Evolutionary conservation across 768 basidiomycete species (phyloP), one percentile per base, ranked within the genome.

Genomic region (Suillus decipiens): DNA sequence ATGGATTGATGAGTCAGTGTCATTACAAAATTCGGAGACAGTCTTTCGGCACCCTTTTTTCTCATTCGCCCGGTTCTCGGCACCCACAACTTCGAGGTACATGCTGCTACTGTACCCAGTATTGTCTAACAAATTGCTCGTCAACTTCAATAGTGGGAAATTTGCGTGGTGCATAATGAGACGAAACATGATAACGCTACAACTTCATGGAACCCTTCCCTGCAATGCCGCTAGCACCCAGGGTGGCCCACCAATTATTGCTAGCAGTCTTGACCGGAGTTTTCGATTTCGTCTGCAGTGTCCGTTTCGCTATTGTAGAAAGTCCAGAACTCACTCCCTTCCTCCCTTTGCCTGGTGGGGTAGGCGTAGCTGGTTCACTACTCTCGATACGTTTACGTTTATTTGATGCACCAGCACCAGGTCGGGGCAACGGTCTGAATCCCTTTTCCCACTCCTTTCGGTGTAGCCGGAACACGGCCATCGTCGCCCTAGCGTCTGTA

Each of bases 401-500:
- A 62, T 61, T 68, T 11, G 55, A 39, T 39, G 37, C 55, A 11
- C 43, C 36, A 11, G 51, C 50, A 0, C 4, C 5, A 14, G 11
- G 10, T 48, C 51, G 5, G 3, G 64, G 66, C 28, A 56, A 31
- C 33, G 58, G 50, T 54, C 55, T 69, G 33, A 64, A 66, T 24
- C 81, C 80, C 62, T 80, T 81, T 67, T 99, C 96, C 93, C 93
- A 99, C 54, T 86, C 82, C 59, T 86, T 87, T 68, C 90, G 88
- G 74, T 95, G 83, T 19, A 96, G 71, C 8, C 95, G 84, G 73
- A 91, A 98, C 43, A 98, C 79, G 0, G 94, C 96, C 94, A 99
- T 97, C 0, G 95, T 92, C 0, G 96, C 96, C 59, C 96, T 84
- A 1, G 96, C 95, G 72, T 99, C 96, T 19, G 86, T 92, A 5